These are phyloP conservation scores for Nigrospora osmanthi DNA, from an alignment of 2,329 filamentous ascomycete species.

Conservation along the genomic window DNA sequence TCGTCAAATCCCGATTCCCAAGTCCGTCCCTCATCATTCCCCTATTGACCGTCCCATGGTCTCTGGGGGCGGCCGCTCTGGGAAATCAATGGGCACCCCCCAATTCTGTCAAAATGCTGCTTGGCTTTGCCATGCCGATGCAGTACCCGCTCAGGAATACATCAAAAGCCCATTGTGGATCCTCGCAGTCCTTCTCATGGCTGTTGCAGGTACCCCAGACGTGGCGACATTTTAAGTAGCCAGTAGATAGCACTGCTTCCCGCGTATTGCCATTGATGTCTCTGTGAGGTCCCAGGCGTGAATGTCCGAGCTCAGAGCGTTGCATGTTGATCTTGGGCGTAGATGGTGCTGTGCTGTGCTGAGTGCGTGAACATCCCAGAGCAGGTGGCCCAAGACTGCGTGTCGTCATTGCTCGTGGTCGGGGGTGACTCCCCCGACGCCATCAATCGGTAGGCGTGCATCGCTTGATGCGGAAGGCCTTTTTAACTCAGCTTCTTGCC, in stretches of 20 bases:
- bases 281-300: not conserved
- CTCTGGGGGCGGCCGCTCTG: not conserved
- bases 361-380: not conserved
- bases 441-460: not conserved
- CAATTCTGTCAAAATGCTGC: not conserved
- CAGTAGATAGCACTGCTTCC: not conserved
- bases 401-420: not conserved
- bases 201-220: not conserved
- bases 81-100: not conserved
- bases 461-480: not conserved
- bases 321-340: not conserved
- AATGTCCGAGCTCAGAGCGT: not conserved
- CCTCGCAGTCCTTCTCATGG: not conserved
- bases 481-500: not conserved
- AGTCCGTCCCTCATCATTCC: not conserved
- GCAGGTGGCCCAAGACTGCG: not conserved
- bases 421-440: not conserved
- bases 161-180: not conserved
- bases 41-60: not conserved
- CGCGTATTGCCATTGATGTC: not conserved
- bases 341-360: too few relatives aligned
- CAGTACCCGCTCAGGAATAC: not conserved
- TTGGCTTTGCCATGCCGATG: not conserved
- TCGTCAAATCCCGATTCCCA: not conserved
- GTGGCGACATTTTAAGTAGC: not conserved